These are phyloP conservation scores for Thielaviopsis punctulata DNA, from an alignment of 2,329 filamentous ascomycete species.

Conservation along the genomic window DNA sequence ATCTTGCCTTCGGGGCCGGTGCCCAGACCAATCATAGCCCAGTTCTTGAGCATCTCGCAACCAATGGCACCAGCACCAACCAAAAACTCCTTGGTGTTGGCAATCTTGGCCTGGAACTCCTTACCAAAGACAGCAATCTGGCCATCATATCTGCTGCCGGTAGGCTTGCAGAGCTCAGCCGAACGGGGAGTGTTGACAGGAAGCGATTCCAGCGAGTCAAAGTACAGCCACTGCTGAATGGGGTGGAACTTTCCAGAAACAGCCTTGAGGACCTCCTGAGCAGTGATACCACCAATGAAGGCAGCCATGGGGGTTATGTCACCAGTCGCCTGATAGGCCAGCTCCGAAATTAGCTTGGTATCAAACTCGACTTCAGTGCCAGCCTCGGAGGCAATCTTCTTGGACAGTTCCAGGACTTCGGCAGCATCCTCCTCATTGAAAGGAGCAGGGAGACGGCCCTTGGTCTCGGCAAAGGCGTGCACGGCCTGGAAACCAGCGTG, in stretches of 20 bases:
- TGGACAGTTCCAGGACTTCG: slow-evolving; percentile 58
- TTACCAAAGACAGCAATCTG: slow-evolving; percentile 92
- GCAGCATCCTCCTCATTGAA: slow-evolving; percentile 73
- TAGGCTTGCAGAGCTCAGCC: slow-evolving; percentile 75
- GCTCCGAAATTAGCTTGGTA: slow-evolving; percentile 79
- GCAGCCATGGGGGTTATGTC: slow-evolving; percentile 86
- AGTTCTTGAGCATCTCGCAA: slow-evolving; percentile 98
- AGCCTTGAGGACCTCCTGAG: slow-evolving; percentile 90
- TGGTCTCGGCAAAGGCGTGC: slow-evolving; percentile 62
- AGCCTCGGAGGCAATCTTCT: slow-evolving; percentile 55
- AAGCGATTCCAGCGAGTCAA: slow-evolving; percentile 92
- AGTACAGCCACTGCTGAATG: slow-evolving; percentile 92
- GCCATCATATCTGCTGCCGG: slow-evolving; percentile 78
- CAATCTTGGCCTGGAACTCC: slow-evolving; percentile 85
- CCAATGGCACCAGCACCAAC: slow-evolving; percentile 95
- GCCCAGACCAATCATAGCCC: slow-evolving; percentile 94
- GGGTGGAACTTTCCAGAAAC: slow-evolving; percentile 96
- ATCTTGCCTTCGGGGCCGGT: slow-evolving; percentile 80
- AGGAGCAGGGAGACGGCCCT: slow-evolving; percentile 61
- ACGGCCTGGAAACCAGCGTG: slow-evolving; percentile 87
- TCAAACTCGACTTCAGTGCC: slow-evolving; percentile 71
- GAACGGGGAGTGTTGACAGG: slow-evolving; percentile 58
- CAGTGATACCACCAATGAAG: slow-evolving; percentile 83
- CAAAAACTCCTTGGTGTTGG: slow-evolving; percentile 80
- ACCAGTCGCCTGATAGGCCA: slow-evolving; percentile 85